Evolutionary conservation across 768 basidiomycete species (phyloP).

Genomic region (Lepiota brunneoincarnata): DNA sequence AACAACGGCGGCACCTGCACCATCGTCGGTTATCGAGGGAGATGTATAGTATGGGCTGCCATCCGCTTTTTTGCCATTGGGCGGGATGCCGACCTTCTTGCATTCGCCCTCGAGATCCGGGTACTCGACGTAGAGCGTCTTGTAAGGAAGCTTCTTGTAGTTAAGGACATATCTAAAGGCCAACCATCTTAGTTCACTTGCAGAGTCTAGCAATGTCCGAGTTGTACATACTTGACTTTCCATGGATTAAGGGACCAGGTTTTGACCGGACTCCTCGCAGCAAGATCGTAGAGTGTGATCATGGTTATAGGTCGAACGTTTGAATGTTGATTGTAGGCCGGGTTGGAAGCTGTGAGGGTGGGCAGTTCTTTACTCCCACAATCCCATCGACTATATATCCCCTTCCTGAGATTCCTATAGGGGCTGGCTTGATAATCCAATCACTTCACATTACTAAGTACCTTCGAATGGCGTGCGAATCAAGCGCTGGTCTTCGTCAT

Average conservation of each 20-base stretch:
- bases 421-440: no score
- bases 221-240: conserved; percentile 4
- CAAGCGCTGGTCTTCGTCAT: no score
- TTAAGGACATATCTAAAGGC: conserved; percentile 5
- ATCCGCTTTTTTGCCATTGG: conserved; percentile 22
- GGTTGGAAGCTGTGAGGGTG: not conserved
- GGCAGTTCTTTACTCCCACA: not conserved
- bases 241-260: conserved; percentile 8
- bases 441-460: no score
- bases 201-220: not conserved
- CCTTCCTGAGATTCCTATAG: no score
- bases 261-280: not conserved
- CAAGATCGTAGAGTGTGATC: conserved; percentile 16
- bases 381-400: not conserved
- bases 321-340: not conserved
- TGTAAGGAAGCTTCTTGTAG: conserved; percentile 18
- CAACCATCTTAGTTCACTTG: not conserved
- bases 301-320: not conserved
- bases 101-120: conserved; percentile 33
- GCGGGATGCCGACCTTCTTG: conserved; percentile 27
- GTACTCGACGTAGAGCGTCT: conserved; percentile 41
- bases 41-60: conserved; percentile 34
- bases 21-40: conserved; percentile 42
- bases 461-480: no score
- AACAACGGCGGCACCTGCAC: conserved; percentile 26